Evolutionary conservation across 805 yeast species (phyloP).

Genomic region (Yamadazyma tumulicola): DNA sequence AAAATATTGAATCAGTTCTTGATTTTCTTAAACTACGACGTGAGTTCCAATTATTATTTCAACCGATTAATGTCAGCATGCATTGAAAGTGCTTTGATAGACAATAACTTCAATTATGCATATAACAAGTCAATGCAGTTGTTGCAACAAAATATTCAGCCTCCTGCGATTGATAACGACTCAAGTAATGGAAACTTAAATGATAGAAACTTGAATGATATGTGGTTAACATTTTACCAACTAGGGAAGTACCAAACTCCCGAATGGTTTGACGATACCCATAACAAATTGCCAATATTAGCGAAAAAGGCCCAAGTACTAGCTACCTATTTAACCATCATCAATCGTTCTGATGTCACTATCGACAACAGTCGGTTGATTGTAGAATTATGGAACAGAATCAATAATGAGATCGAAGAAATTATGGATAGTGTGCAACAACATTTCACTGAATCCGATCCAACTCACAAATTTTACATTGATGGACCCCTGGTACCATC

Average conservation of each 20-base stretch:
- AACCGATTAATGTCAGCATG: conserved; percentile 44
- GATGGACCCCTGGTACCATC: neutral
- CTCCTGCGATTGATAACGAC: neutral
- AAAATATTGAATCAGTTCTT: conserved; percentile 39
- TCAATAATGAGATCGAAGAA: conserved; percentile 25
- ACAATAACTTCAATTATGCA: conserved; percentile 61
- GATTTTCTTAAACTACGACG: conserved; percentile 30
- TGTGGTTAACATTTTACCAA: conserved; percentile 76
- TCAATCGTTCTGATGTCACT: conserved; percentile 37
- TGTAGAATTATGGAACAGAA: conserved; percentile 58
- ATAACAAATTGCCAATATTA: conserved; percentile 29
- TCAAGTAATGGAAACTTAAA: conserved; percentile 7
- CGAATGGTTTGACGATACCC: conserved; percentile 22
- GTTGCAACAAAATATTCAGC: conserved; percentile 20
- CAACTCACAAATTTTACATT: too few species aligned
- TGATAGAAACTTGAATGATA: conserved; percentile 20
- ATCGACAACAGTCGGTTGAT: conserved; percentile 47
- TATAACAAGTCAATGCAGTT: conserved; percentile 38
- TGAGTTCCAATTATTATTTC: conserved; percentile 16
- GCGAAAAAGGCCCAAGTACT: conserved; percentile 53
- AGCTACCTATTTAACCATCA: conserved; percentile 45
- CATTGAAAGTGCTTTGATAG: conserved; percentile 63
- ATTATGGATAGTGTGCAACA: conserved; percentile 1
- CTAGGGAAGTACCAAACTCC: conserved; percentile 52
- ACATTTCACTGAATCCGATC: too few species aligned